Percentiles rank a stretch among this genome's conserved stretches.
Evolutionary conservation across 75 land plant genomes (phyloP).

Genomic region (Cupressus sempervirens): DNA sequence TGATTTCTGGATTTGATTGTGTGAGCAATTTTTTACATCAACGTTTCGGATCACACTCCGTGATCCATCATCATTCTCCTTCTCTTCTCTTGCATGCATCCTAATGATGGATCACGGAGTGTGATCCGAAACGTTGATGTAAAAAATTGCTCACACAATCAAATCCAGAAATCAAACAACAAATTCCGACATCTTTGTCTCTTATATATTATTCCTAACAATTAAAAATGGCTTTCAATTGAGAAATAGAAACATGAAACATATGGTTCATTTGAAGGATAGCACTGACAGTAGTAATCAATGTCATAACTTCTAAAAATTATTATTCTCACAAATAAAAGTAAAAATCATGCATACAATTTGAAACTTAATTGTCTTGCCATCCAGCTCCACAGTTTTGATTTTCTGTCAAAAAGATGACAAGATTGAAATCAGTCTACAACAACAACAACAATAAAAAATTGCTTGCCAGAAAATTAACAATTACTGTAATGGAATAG

Average conservation of each 20-base stretch:
- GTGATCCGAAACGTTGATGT: too few relatives aligned
- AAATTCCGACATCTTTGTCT: not conserved
- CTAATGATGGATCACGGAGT: too few relatives aligned
- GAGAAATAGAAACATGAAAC: not conserved
- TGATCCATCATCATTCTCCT: too few relatives aligned
- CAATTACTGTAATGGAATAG: not conserved
- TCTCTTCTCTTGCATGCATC: too few relatives aligned
- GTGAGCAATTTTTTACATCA: too few relatives aligned
- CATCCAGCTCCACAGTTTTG: slow-evolving; percentile 78
- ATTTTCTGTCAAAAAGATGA: slow-evolving; percentile 52
- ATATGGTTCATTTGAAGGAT: not conserved
- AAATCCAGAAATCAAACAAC: too few relatives aligned
- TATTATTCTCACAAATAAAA: not conserved
- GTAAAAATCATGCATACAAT: slow-evolving; percentile 54
- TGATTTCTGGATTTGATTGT: too few relatives aligned
- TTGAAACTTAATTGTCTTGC: slow-evolving; percentile 92
- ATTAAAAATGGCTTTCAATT: not conserved
- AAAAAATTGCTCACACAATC: too few relatives aligned
- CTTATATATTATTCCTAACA: not conserved
- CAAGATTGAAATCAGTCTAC: not conserved
- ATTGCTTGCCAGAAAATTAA: not conserved
- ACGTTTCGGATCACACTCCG: too few relatives aligned
- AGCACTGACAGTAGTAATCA: not conserved
- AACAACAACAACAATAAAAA: slow-evolving; percentile 5
- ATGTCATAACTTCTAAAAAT: not conserved